Percentiles rank a stretch among this genome's conserved stretches.
Conservation (phyloP, 495 filamentous ascomycete genomes). For the Aspergillus sclerotiicarbonarius region DNA sequence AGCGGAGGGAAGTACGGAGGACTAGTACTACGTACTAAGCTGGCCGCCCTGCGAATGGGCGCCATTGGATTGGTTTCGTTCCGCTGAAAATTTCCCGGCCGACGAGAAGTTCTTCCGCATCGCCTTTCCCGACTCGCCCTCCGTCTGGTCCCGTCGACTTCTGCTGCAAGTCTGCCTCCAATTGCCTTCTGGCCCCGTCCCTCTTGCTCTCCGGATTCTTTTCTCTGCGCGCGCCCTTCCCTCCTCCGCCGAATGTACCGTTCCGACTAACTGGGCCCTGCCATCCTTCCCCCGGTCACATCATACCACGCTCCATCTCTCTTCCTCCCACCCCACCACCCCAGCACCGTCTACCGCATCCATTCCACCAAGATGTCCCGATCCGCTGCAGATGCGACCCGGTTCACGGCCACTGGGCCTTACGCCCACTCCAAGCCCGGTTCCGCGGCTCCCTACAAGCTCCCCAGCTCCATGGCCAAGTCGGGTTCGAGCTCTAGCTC, state of each 20-base stretch:
- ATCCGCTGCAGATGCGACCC: slow-evolving; percentile 87
- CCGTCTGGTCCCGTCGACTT: background rate
- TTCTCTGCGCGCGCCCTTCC: background rate
- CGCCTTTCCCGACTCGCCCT: slow-evolving; percentile 12
- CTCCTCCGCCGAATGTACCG: background rate
- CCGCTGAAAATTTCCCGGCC: slow-evolving; percentile 42
- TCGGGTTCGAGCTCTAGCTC: slow-evolving; percentile 17
- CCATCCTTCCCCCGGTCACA: background rate
- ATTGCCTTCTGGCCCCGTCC: slow-evolving; percentile 17
- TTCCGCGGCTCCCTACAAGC: slow-evolving; percentile 33
- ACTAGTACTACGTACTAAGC: background rate
- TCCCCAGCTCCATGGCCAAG: slow-evolving; percentile 34
- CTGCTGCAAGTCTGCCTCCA: slow-evolving; percentile 13
- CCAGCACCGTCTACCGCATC: background rate
- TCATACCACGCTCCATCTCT: background rate
- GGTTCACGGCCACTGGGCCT: slow-evolving; percentile 89
- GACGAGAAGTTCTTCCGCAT: slow-evolving; percentile 15
- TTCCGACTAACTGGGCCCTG: background rate
- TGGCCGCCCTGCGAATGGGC: background rate
- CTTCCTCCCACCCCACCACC: background rate
- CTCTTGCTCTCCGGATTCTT: background rate
- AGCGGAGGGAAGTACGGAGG: too few species aligned
- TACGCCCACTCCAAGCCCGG: slow-evolving; percentile 73
- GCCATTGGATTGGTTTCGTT: slow-evolving; percentile 10
- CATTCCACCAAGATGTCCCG: slow-evolving; percentile 60